These are phyloP conservation scores for Scenedesmus sp. DNA, from an alignment of 163 green algal genomes.

Conservation along the genomic window DNA sequence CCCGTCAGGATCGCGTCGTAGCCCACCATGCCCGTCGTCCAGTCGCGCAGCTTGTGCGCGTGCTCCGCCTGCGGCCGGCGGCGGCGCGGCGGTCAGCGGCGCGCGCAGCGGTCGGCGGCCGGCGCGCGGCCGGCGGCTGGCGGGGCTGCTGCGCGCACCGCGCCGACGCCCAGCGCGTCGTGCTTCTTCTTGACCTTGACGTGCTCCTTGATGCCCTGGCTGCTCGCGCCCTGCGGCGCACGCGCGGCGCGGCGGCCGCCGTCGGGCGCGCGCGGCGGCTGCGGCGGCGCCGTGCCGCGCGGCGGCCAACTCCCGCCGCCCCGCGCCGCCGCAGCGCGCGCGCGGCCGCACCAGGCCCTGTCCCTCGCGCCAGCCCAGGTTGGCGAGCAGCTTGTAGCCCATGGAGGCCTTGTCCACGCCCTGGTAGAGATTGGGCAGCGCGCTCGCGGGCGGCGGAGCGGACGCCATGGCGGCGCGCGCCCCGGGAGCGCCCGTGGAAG, in stretches of 20 bases:
- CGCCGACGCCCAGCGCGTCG: conserved; percentile 83
- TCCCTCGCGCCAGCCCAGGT: conserved; percentile 88
- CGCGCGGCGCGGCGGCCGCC: neutral
- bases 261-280: neutral
- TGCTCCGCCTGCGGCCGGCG: conserved; percentile 58
- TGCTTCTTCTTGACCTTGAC: conserved; percentile 89
- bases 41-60: conserved; percentile 62
- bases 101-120: neutral
- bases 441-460: neutral
- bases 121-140: neutral
- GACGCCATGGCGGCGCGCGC: conserved; percentile 7
- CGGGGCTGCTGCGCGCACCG: conserved; percentile 55
- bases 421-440: conserved; percentile 62
- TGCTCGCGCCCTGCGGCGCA: conserved; percentile 69
- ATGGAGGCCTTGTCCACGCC: conserved; percentile 82
- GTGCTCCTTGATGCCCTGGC: conserved; percentile 87
- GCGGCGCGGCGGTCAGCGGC: neutral
- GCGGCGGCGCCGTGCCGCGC: neutral
- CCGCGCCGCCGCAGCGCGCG: conserved; percentile 26
- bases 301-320: too few relatives aligned
- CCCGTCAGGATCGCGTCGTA: conserved; percentile 77
- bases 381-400: conserved; percentile 79
- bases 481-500: neutral
- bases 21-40: conserved; percentile 80
- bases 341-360: conserved; percentile 84